A percentile compares a stretch with the other conserved stretches of the same genome.
Conservation (phyloP, 2,329 filamentous ascomycete species). For the Xylaria sp. region DNA sequence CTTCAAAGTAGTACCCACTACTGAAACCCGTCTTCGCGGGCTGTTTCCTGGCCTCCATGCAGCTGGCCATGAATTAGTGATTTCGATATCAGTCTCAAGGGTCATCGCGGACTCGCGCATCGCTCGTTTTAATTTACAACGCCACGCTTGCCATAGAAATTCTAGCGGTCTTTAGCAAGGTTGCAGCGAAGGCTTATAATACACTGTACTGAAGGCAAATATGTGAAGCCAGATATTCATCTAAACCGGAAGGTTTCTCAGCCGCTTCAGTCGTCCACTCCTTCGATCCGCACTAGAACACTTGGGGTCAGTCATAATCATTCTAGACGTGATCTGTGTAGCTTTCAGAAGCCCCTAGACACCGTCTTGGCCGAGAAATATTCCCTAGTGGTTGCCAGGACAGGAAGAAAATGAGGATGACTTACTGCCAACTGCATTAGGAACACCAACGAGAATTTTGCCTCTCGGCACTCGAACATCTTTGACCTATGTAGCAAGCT, state of each 20-base stretch:
- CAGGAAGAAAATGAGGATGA: no score
- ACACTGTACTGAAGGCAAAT: neutral
- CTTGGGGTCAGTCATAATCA: no score
- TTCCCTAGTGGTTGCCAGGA: no score
- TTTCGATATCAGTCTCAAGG: neutral
- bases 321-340: no score
- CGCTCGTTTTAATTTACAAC: neutral
- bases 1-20: neutral
- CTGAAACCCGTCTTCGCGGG: neutral
- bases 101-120: neutral
- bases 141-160: neutral
- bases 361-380: no score
- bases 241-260: neutral
- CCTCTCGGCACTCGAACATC: constrained; percentile 54
- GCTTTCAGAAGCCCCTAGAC: no score
- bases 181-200: neutral
- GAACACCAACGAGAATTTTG: constrained; percentile 55
- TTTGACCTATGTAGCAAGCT: constrained; percentile 44
- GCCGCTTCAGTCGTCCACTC: constrained; percentile 43
- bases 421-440: constrained; percentile 55
- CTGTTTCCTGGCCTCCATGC: neutral
- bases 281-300: constrained; percentile 57
- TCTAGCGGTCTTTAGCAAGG: neutral
- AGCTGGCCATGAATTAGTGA: neutral
- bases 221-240: neutral